Base-by-base conservation (phyloP, 2,329 filamentous ascomycete genomes). In the Exophiala mesophila region DNA sequence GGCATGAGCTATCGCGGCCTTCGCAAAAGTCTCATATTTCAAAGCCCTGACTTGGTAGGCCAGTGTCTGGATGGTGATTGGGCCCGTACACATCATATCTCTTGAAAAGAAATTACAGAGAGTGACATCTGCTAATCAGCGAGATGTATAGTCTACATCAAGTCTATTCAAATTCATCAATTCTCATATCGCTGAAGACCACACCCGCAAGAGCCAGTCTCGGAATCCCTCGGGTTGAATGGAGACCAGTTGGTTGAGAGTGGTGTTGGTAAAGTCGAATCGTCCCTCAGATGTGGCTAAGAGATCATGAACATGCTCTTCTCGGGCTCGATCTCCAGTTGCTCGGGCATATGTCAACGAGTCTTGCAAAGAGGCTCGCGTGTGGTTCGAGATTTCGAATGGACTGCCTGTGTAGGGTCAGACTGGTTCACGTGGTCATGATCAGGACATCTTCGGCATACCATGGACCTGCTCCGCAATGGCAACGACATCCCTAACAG, bases 251-350 rank as follows among this genome's bases (percentile, higher is more conserved):
- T 69, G 65, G 58, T 85, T 84, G 40, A 87, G 63, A 47, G 79
- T 82, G 1, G 77, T 63, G 9, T 73, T 64, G 3, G 67, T 64
- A 53, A 84, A 83, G 49, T 81, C 77, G 56, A 85, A 88, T 7
- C 79, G 73, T 2, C 82, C 79, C 49, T 83, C 76, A 13, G 77
- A 77, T 0, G 83, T 87, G 21, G 80, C 81, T 26, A 85, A 69
- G 17, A 87, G 71, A 21, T 80, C 70, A 45, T 80, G 74, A 36
- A 83, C 54, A 3, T 66, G 65, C 44, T 61, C 58, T 45, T 69
- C 64, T 36, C 60, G 57, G 10, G 56, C 47, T 2, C 55, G 55
- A 61, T 63, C 47, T 62, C 59, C 24, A 69, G 64, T 47, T 4
- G 52, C 41, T 36, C 52, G 49, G 10, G 59, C 57, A 32, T 55